phyloP scores from a whole-genome alignment of 2,329 filamentous ascomycete species.

The Nothomitra cinnamomea region DNA sequence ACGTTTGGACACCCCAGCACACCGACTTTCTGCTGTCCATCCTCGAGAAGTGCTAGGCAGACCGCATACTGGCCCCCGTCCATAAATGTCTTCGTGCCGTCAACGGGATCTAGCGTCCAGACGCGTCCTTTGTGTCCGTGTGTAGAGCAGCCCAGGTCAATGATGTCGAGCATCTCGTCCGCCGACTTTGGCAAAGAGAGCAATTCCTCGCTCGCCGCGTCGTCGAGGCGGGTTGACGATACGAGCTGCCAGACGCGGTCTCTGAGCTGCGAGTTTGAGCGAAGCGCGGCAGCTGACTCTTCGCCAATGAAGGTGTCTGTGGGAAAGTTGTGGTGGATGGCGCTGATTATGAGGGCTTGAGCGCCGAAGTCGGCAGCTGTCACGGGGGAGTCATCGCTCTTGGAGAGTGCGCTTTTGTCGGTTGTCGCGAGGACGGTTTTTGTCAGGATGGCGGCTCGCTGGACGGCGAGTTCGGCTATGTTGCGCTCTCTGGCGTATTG shows the following conservation, averaged over 20 bases:
- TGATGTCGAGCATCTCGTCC: constrained; percentile 48
- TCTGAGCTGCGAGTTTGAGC: constrained; percentile 50
- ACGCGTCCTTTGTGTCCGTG: constrained; percentile 63
- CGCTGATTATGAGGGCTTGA: constrained; percentile 86
- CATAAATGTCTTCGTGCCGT: constrained; percentile 94
- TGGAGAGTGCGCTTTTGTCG: constrained; percentile 84
- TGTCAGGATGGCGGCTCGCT: constrained; percentile 61
- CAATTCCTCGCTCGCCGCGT: constrained; percentile 44
- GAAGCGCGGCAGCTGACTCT: constrained; percentile 73
- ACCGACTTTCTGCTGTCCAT: constrained; percentile 84
- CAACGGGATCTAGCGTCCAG: constrained; percentile 95
- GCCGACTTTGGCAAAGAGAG: constrained; percentile 49
- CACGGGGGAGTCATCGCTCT: constrained; percentile 90
- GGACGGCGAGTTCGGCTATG: constrained; percentile 74
- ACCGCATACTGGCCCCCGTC: constrained; percentile 94
- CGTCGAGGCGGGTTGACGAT: constrained; percentile 49
- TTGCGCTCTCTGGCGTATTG: constrained; percentile 61
- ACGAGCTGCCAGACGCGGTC: constrained; percentile 76
- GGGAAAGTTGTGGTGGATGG: constrained; percentile 79
- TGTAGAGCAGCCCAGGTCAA: constrained; percentile 50
- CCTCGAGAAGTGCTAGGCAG: constrained; percentile 78
- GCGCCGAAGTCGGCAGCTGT: constrained; percentile 97
- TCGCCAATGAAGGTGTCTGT: constrained; percentile 83
- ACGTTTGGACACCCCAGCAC: constrained; percentile 93
- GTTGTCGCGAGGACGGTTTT: constrained; percentile 71